A percentile compares a stretch with the other conserved stretches of the same genome.
phyloP scores from a whole-genome alignment of 2,329 filamentous ascomycete species.

The Trichoderma sp. region DNA sequence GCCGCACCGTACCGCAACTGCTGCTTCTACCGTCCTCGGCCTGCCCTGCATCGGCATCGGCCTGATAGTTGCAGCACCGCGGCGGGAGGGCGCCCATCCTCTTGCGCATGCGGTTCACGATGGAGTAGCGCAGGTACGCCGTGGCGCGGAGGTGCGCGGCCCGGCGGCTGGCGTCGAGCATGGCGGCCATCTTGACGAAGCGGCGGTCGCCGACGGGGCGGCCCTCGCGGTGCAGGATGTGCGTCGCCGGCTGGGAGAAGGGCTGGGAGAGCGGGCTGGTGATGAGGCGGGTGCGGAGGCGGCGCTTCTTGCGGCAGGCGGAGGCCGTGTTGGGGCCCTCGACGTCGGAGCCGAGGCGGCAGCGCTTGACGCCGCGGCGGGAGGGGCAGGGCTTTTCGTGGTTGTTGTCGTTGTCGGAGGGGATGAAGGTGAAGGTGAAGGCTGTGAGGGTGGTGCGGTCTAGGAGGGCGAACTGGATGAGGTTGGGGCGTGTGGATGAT shows the following conservation, averaged over 20 bases:
- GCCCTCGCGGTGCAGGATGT: slow-evolving; percentile 66
- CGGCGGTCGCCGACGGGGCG: slow-evolving; percentile 49
- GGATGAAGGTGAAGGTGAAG: slow-evolving; percentile 13
- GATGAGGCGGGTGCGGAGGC: slow-evolving; percentile 63
- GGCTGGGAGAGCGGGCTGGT: slow-evolving; percentile 71
- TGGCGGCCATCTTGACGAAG: slow-evolving; percentile 52
- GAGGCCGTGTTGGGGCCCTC: slow-evolving; percentile 57
- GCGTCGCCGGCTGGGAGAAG: slow-evolving; percentile 69
- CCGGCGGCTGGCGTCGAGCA: slow-evolving; percentile 42
- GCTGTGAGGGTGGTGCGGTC: neutral
- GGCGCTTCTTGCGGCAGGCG: slow-evolving; percentile 66
- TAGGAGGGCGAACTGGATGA: slow-evolving; percentile 11
- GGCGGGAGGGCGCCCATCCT: slow-evolving; percentile 39
- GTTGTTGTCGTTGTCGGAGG: neutral
- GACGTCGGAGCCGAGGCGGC: slow-evolving; percentile 58
- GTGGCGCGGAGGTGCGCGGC: slow-evolving; percentile 51
- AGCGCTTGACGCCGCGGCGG: slow-evolving; percentile 49
- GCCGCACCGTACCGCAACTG: slow-evolving; percentile 32
- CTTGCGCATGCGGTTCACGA: slow-evolving; percentile 62
- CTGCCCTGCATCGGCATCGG: slow-evolving; percentile 37
- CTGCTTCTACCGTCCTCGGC: slow-evolving; percentile 37
- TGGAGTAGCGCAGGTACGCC: slow-evolving; percentile 65
- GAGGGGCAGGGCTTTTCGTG: too few relatives aligned
- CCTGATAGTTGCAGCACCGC: slow-evolving; percentile 34
- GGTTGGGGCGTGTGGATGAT: neutral